Percentiles rank a stretch among this genome's conserved stretches.
These are phyloP conservation scores for Ogataea ramenticola DNA, from an alignment of 805 yeast genomes.

Conservation along the genomic window DNA sequence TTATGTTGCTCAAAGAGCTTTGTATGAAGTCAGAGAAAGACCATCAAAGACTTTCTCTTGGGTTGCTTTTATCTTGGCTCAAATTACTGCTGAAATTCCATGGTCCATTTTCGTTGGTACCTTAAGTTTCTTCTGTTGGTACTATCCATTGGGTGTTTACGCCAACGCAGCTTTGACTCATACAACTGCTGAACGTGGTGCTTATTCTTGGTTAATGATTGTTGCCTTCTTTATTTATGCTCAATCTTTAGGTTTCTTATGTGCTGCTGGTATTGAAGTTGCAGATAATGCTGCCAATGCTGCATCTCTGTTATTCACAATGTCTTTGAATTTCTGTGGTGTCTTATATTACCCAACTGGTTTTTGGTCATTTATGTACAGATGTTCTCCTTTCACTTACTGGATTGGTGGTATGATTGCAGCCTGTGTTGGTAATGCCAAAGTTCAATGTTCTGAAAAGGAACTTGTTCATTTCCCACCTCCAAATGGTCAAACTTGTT, in stretches of 20 bases:
- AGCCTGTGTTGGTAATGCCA: conserved; percentile 45
- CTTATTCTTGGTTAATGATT: conserved; percentile 30
- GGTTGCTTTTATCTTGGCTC: conserved; percentile 53
- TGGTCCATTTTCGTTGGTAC: conserved; percentile 55
- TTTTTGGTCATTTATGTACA: conserved; percentile 78
- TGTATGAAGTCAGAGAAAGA: conserved; percentile 64
- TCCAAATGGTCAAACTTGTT: conserved; percentile 51
- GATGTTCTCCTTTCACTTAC: conserved; percentile 65
- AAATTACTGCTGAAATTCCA: conserved; percentile 56
- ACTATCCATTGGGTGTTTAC: conserved; percentile 64
- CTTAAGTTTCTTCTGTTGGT: conserved; percentile 48
- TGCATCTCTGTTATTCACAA: conserved; percentile 48
- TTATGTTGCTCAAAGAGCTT: conserved; percentile 48
- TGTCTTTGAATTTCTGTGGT: conserved; percentile 72
- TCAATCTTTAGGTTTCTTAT: conserved; percentile 47
- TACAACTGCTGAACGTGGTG: conserved; percentile 42
- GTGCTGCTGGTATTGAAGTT: conserved; percentile 47
- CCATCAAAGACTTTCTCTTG: conserved; percentile 63
- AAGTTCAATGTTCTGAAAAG: conserved; percentile 37
- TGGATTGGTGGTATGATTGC: conserved; percentile 49
- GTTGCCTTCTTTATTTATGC: conserved; percentile 43
- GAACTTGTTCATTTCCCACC: conserved; percentile 48
- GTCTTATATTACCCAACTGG: conserved; percentile 55
- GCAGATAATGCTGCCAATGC: conserved; percentile 57
- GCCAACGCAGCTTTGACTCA: conserved; percentile 45